Evolutionary conservation across 192 early-diverging fungal species (phyloP).

Genomic region (Dimargaris cristalligena): DNA sequence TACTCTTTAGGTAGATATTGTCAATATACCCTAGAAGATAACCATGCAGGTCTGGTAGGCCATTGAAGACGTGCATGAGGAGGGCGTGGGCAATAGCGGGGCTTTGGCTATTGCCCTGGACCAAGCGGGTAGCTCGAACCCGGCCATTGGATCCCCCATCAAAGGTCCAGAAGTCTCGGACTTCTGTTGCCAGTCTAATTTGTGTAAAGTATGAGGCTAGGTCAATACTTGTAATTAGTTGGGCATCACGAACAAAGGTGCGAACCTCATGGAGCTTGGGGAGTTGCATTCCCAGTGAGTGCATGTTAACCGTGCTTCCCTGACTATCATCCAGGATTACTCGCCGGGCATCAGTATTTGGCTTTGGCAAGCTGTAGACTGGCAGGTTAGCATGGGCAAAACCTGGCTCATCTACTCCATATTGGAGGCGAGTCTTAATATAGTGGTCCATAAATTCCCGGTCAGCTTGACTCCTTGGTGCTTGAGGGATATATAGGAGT

Average conservation of each 20-base stretch:
- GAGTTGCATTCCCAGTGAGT: conserved; percentile 11
- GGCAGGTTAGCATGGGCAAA: conserved; percentile 1
- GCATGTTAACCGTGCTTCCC: conserved; percentile 15
- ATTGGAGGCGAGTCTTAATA: not conserved
- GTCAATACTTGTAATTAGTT: conserved; percentile 5
- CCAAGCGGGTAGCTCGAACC: conserved; percentile 10
- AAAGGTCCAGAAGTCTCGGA: conserved; percentile 13
- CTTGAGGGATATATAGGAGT: not conserved
- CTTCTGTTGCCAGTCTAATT: not conserved
- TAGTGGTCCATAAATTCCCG: not conserved
- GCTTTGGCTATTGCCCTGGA: conserved; percentile 15
- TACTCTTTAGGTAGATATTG: conserved; percentile 22
- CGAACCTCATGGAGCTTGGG: not conserved
- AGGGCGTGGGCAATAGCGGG: conserved; percentile 15
- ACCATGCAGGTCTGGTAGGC: not conserved
- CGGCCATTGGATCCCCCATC: not conserved
- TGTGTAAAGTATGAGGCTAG: conserved; percentile 5
- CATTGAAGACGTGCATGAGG: conserved; percentile 6
- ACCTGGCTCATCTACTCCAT: not conserved
- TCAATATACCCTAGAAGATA: conserved; percentile 19
- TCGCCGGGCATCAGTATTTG: not conserved
- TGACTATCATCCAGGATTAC: conserved; percentile 15
- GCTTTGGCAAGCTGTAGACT: conserved; percentile 2
- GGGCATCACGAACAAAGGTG: conserved; percentile 7
- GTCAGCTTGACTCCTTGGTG: not conserved